Evolutionary conservation across 2,329 filamentous ascomycete genomes (phyloP), one percentile per base, ranked within the genome.

Genomic region (Aureobasidium musti): DNA sequence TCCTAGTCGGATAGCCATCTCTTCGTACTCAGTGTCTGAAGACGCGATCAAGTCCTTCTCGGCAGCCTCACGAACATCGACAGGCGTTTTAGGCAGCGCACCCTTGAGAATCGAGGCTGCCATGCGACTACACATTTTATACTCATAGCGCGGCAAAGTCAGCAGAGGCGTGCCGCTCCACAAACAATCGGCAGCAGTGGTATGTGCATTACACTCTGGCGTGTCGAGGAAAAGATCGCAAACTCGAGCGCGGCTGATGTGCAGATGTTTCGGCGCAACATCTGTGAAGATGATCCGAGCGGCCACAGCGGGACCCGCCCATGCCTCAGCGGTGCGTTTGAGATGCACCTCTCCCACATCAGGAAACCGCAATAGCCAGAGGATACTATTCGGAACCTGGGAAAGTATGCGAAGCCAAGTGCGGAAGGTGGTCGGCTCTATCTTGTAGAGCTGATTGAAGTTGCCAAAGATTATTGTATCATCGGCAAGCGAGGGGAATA

Each of bases 391-490:
- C 0, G 94, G 93, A 19, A 94, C 88, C 67, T 86, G 86, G 41
- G 91, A 86, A 23, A 99, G 84, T 70, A 99, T 97, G 66, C 95
- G 91, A 33, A 99, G 82, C 93, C 95, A 99, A 49, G 91, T 92
- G 61, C 95, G 90, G 79, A 98, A 98, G 8, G 92, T 97, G 3
- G 92, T 96, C 1, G 95, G 95, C 72, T 99, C 95, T 78, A 99
- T 98, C 92, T 99, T 99, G 81, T 99, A 99, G 37, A 99, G 82
- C 77, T 99, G 95, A 75, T 99, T 99, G 79, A 99, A 99, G 78
- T 99, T 99, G 7, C 92, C 95, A 67, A 99, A 84, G 72, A 99
- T 97, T 72, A 99, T 88, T 23, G 87, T 86, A 75, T 97, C 89
- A 73, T 98, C 90, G 2, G 87, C 82, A 14, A 99, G 81, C 21